Percentiles rank a stretch among this genome's conserved stretches.
Conservation (phyloP, 352 stramenopile species). For the Phytophthora pluvialis region DNA sequence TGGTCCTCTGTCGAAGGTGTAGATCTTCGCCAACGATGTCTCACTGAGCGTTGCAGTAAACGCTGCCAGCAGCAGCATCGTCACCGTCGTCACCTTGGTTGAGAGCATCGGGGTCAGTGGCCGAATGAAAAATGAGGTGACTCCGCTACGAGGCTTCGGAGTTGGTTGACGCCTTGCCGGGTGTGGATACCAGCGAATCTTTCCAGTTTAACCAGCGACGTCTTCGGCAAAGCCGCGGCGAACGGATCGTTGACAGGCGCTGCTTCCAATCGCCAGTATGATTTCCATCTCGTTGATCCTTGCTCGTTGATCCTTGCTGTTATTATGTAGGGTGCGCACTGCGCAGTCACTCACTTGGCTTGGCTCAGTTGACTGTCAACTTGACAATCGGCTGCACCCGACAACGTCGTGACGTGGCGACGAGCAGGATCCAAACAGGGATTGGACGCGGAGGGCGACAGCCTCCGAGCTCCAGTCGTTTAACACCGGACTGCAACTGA, state of each 20-base stretch:
- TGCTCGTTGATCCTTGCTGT: not conserved
- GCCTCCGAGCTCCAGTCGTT: too few species aligned
- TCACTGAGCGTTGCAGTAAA: not conserved
- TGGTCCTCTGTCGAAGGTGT: constrained; percentile 6
- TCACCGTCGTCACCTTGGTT: constrained; percentile 7
- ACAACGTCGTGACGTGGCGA: not conserved
- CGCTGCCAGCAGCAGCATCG: constrained; percentile 7
- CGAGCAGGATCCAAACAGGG: too few species aligned
- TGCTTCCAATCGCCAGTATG: constrained; percentile 43
- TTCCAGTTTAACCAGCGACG: not conserved
- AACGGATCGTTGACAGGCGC: constrained; percentile 2
- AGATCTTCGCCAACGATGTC: not conserved
- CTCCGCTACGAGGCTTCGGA: not conserved
- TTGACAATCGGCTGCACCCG: not conserved
- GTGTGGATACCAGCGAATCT: constrained; percentile 1
- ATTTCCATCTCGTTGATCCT: constrained; percentile 24
- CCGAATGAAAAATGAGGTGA: constrained; percentile 17
- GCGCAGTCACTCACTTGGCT: constrained; percentile 19
- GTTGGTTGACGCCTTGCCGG: not conserved
- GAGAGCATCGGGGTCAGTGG: not conserved
- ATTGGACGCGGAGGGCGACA: too few species aligned
- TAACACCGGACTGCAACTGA: too few species aligned
- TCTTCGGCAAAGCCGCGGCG: constrained; percentile 10
- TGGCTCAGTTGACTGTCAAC: not conserved
- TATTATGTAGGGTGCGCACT: not conserved